These are phyloP conservation scores for Purshia tridentata DNA, from an alignment of 306 rosid species.

Conservation along the genomic window DNA sequence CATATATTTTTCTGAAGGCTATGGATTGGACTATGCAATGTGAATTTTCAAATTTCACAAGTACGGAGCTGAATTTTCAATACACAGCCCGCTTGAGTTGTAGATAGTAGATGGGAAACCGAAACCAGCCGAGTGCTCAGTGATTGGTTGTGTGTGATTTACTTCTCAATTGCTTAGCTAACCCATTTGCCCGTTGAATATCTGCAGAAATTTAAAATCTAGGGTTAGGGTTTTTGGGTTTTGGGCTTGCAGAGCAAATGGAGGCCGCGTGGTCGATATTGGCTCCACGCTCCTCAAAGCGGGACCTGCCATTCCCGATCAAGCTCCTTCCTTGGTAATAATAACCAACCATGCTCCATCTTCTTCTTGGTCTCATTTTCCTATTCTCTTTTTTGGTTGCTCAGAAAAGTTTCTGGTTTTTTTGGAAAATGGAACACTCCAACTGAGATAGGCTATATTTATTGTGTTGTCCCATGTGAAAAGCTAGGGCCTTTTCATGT, in stretches of 20 bases:
- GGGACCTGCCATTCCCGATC: slow-evolving; percentile 95
- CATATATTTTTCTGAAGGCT: too few relatives aligned
- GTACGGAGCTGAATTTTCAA: too few relatives aligned
- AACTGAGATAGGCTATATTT: not conserved
- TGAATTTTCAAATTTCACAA: too few relatives aligned
- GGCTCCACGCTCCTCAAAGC: slow-evolving; percentile 94
- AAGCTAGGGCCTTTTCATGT: not conserved
- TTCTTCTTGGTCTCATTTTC: not conserved
- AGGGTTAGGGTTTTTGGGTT: not conserved
- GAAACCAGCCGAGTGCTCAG: too few relatives aligned
- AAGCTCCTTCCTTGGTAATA: slow-evolving; percentile 79
- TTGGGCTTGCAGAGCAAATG: slow-evolving; percentile 37
- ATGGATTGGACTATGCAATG: too few relatives aligned
- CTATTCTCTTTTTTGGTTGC: not conserved
- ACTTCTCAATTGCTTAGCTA: not conserved
- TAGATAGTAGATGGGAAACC: too few relatives aligned
- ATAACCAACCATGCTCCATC: not conserved
- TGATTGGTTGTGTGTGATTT: too few relatives aligned
- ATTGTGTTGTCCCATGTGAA: too few relatives aligned
- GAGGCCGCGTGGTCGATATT: slow-evolving; percentile 88
- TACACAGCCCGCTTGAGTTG: too few relatives aligned
- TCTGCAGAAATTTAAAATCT: not conserved
- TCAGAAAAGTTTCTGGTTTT: not conserved
- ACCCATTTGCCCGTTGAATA: not conserved
- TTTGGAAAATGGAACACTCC: not conserved